These are phyloP conservation scores for Aspergillus sp. DNA, from an alignment of 2,329 filamentous ascomycete species.

Conservation along the genomic window DNA sequence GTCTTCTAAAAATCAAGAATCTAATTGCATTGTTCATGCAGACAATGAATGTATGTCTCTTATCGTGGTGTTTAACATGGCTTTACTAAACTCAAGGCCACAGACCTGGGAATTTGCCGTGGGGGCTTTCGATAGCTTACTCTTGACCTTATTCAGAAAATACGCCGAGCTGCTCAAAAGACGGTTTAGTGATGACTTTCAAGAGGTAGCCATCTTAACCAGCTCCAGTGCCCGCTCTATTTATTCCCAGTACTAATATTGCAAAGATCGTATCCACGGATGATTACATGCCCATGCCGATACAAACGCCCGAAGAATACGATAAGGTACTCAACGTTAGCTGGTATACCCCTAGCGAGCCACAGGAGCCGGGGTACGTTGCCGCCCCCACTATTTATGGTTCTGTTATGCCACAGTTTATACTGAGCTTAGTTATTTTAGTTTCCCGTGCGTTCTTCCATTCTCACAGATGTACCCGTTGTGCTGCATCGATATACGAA, in stretches of 20 bases:
- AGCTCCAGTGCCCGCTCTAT: neutral
- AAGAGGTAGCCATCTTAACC: conserved; percentile 64
- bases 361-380: conserved; percentile 70
- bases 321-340: conserved; percentile 94
- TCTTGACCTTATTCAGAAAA: conserved; percentile 88
- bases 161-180: conserved; percentile 89
- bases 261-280: conserved; percentile 73
- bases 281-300: conserved; percentile 99
- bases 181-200: conserved; percentile 92
- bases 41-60: conserved; percentile 78
- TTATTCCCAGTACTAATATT: conserved; percentile 5
- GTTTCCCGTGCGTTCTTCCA: conserved; percentile 90
- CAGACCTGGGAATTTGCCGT: conserved; percentile 90
- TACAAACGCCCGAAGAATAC: conserved; percentile 85
- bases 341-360: conserved; percentile 88
- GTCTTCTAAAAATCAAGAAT: conserved; percentile 90
- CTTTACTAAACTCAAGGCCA: neutral
- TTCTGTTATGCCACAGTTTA: neutral
- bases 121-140: conserved; percentile 73
- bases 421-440: conserved; percentile 33
- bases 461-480: conserved; percentile 99
- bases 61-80: conserved; percentile 6
- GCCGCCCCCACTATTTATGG: neutral
- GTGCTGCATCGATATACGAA: conserved; percentile 96
- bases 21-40: conserved; percentile 93